Base-by-base conservation (phyloP, 1,284 basidiomycete genomes). In the Puccinia novopanici region DNA sequence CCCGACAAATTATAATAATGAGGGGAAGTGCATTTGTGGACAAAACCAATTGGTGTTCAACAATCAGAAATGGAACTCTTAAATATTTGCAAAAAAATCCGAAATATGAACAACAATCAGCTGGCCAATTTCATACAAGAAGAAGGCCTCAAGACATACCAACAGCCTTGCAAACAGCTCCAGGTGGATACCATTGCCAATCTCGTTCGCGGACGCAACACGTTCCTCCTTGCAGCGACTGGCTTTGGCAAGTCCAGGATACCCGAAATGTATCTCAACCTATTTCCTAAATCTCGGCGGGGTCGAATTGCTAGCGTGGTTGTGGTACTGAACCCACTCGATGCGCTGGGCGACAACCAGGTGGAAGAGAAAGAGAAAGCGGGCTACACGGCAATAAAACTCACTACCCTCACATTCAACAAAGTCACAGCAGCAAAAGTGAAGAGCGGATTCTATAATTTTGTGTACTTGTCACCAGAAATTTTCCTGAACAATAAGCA, bases 301-400 rank as follows among this genome's bases (percentile, higher is more conserved):
- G 55, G 55, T 50, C 12, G 52, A 27, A 15, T 17, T 19, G 19
- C 37, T 4, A 30, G 52, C 8, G 71, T 57, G 3, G 48, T 73
- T 2, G 15, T 73, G 30, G 71, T 73, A 17, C 15, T 73, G 12
- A 73, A 73, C 50, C 50, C 71, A 34, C 30, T 73, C n/a, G 71
- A 73, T 37, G 6, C 3, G 19, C 48, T 68, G 0, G 34, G 65
- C 5, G 22, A 68, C 24, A 37, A 73, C 24, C 71, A 73, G 37
- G 71, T 73, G 30, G 15, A 3, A 5, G 55, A 57, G 55, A 57
- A 57, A 15, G 15, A 27, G 4, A 24, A 4, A 3, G n/a, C 55
- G 2, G 15, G 15, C 8, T 57, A 57, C 27, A 12, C 55, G 24
- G 55, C 55, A 30, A 57, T 57, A 17, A 57, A 57, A 17, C 55